These are phyloP conservation scores for Amanita fuliginea DNA, from an alignment of 768 basidiomycete genomes.

Conservation along the genomic window DNA sequence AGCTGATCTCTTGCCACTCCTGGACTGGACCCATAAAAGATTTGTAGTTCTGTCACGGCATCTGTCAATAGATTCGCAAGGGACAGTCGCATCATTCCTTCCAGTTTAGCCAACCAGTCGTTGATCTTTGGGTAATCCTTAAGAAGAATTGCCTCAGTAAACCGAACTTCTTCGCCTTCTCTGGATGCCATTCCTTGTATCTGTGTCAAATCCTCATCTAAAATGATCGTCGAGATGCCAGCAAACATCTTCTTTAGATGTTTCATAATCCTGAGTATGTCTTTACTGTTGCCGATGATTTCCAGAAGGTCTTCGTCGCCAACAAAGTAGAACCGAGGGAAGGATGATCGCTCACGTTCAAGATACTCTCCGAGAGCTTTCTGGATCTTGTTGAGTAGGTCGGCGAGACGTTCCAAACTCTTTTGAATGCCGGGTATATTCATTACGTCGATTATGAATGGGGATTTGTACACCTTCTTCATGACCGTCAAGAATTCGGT, in stretches of 20 bases:
- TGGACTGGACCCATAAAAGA: slow-evolving; percentile 63
- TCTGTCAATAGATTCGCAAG: slow-evolving; percentile 74
- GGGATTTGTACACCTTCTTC: slow-evolving; percentile 99
- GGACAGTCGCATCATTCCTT: slow-evolving; percentile 86
- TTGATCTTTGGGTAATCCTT: slow-evolving; percentile 98
- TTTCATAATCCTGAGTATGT: slow-evolving; percentile 96
- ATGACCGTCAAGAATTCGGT: slow-evolving; percentile 95
- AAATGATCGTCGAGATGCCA: slow-evolving; percentile 79
- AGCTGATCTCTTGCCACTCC: slow-evolving; percentile 55
- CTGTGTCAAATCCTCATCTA: slow-evolving; percentile 81
- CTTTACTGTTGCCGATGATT: slow-evolving; percentile 99
- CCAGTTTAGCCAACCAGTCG: slow-evolving; percentile 91
- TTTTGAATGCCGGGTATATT: slow-evolving; percentile 96
- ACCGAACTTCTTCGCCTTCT: slow-evolving; percentile 89
- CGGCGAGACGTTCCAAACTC: slow-evolving; percentile 91
- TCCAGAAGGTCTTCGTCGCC: slow-evolving; percentile 98
- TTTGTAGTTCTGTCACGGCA: slow-evolving; percentile 69
- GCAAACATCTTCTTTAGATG: slow-evolving; percentile 99
- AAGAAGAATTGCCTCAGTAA: slow-evolving; percentile 72
- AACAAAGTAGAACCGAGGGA: slow-evolving; percentile 99
- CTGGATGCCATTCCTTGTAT: slow-evolving; percentile 92
- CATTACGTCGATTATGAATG: slow-evolving; percentile 93
- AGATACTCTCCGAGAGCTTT: slow-evolving; percentile 99
- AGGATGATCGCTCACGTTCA: slow-evolving; percentile 92
- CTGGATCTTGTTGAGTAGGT: slow-evolving; percentile 95